Evolutionary conservation across 148 eudicot species (phyloP), one percentile per base, ranked within the genome.

Genomic region (Linanthus parryae): DNA sequence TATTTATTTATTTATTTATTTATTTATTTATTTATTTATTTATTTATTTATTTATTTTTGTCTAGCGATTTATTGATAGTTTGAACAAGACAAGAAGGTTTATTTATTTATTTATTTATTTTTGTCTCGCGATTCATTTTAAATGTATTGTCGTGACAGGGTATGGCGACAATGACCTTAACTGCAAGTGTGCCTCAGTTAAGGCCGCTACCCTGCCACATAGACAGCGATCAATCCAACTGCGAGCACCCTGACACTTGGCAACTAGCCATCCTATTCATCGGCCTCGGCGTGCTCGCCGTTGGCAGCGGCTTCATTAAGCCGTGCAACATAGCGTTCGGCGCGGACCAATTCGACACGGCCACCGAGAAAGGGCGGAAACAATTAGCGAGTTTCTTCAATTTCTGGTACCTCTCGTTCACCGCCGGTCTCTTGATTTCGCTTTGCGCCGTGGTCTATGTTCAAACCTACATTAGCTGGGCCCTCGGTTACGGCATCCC

Each of bases 241-340:
- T 53, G 66, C 30, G 29, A 24, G 7, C 37, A 45, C 17, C 46
- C 59, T 21, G 27, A 45, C 15, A 17, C 31, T 16, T 67, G 77
- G 76, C 96, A 87, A 34, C 69, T 87, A 3, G 65, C 57, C 0
- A 7, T 75, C 48, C 88, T 87, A 1, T 78, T 75, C 54, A 7
- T 29, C 0, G 74, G 67, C 16, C 82, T 87, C 1, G 57, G 59
- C 1, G 59, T 83, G 0, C 46, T 87, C 14, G 77, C 85, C 3
- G 1, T 72, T 0, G 96, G 88, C 0, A 69, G 92, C 1, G 84
- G 92, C 0, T 66, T 80, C 48, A 69, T 83, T 16, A 52, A 85
- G 20, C 81, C 96, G 0, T 87, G 96, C 70, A 78, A 76, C 73
- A 81, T 87, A 6, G 96, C 83, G 31, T 87, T 87, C 25, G 96